Base-by-base conservation (phyloP, 2,329 filamentous ascomycete genomes). In the Colletotrichum melonis region DNA sequence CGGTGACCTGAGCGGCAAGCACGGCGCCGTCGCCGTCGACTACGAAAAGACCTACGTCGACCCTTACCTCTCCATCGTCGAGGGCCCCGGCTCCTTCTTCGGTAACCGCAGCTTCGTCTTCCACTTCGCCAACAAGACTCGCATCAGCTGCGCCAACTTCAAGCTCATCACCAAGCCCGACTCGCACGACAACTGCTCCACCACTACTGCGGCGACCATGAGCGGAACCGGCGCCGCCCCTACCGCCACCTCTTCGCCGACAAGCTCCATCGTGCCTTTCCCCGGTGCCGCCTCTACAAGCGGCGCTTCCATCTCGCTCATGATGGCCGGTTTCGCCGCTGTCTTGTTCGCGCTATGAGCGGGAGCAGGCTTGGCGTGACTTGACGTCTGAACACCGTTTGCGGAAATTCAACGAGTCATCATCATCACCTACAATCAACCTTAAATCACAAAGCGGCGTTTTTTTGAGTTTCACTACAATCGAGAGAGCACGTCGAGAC, bases 1-100 rank as follows among this genome's bases (percentile, higher is more conserved):
- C 12, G 94, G 94, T 76, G 94, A 96, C 80, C 86, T 95, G 69
- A 89, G 90, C 77, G 94, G 94, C 79, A 96, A 96, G 84, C 85
- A 92, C 78, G 93, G 93, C 74, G 86, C 86, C 73, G 88, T 93
- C 78, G 56, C 52, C 49, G 32, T 56, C 2, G 86, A 87, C 75
- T 91, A 87, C 78, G 79, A 80, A 32, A 82, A 80, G 68, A 83
- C 82, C 62, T 93, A 89, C 82, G 78, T 81, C 72, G 92, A 94
- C 78, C 80, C 82, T 26, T 93, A 87, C 78, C 83, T 87, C n/a
- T 90, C 91, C 4, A 87, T 90, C 38, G 78, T 83, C 56, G 79
- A 85, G 16, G 87, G 86, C 46, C 81, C 85, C 54, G 85, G 84
- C 7, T 84, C 88, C 63, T 94, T 90, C 84, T 89, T 93, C 72